Evolutionary conservation across 108 stramenopile species (phyloP).

Genomic region (Cyclotella cryptica): DNA sequence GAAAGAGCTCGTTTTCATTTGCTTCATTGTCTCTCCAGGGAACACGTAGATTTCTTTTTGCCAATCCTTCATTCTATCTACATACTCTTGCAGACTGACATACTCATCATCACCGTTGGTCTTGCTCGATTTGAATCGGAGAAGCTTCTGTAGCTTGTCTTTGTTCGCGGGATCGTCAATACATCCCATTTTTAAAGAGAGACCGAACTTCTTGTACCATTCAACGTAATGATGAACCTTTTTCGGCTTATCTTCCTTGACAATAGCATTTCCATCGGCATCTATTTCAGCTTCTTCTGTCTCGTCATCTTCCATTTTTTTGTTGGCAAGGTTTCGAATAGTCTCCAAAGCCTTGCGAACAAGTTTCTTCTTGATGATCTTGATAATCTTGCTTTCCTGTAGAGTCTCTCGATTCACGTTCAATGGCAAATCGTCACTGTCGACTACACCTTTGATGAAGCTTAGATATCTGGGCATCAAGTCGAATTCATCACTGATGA

Average conservation of each 20-base stretch:
- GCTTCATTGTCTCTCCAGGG: conserved; percentile 89
- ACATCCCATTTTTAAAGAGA: conserved; percentile 96
- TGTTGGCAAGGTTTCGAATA: conserved; percentile 85
- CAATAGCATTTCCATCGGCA: conserved; percentile 63
- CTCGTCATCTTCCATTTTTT: conserved; percentile 53
- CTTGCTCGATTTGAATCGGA: conserved; percentile 94
- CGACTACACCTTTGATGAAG: conserved; percentile 98
- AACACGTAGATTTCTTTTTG: conserved; percentile 98
- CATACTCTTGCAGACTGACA: conserved; percentile 90
- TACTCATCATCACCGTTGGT: conserved; percentile 75
- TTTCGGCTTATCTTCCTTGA: conserved; percentile 56
- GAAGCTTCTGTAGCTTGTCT: conserved; percentile 91
- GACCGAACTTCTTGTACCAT: conserved; percentile 96
- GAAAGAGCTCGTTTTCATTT: conserved; percentile 91
- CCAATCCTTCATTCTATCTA: conserved; percentile 97
- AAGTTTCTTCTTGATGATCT: conserved; percentile 99
- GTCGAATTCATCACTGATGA: conserved; percentile 98
- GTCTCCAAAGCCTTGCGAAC: conserved; percentile 98
- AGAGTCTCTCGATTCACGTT: conserved; percentile 99
- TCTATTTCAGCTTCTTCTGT: conserved; percentile 68
- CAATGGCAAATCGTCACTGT: conserved; percentile 99
- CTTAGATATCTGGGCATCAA: conserved; percentile 95
- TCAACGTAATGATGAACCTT: conserved; percentile 83
- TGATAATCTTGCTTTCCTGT: conserved; percentile 95
- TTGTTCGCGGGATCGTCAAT: conserved; percentile 97